phyloP scores from a whole-genome alignment of 768 basidiomycete genomes.

The Hemileccinum impolitum region DNA sequence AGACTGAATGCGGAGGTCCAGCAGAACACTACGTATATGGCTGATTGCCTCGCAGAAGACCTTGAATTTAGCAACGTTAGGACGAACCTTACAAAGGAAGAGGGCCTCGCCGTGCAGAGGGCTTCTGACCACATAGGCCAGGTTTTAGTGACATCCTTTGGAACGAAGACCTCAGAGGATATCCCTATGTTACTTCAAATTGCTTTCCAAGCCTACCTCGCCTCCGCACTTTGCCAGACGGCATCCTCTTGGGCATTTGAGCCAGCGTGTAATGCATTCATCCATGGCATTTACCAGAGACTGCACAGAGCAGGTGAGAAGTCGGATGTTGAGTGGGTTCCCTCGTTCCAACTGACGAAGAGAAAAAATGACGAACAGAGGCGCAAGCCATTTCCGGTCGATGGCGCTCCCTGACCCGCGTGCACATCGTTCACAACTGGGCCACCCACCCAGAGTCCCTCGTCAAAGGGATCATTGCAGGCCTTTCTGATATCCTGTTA shows the following conservation, averaged over 20 bases:
- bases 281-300: slow-evolving; percentile 7
- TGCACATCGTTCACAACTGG: slow-evolving; percentile 1
- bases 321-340: neutral
- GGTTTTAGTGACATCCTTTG: neutral
- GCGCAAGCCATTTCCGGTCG: slow-evolving; percentile 12
- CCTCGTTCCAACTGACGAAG: neutral
- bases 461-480: neutral
- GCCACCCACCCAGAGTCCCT: neutral
- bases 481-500: slow-evolving; percentile 5
- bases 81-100: slow-evolving; percentile 1
- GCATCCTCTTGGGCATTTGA: slow-evolving; percentile 9
- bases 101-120: neutral
- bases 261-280: slow-evolving; percentile 2
- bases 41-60: neutral
- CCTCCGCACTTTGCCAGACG: neutral
- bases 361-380: neutral
- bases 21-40: slow-evolving; percentile 9
- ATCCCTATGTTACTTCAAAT: slow-evolving; percentile 9
- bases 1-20: slow-evolving; percentile 13
- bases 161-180: neutral
- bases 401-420: slow-evolving; percentile 10
- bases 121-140: neutral
- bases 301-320: slow-evolving; percentile 7
- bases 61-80: neutral
- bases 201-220: slow-evolving; percentile 9